Conservation (phyloP, 1,284 basidiomycete genomes). For the Sporisorium reilianum region DNA sequence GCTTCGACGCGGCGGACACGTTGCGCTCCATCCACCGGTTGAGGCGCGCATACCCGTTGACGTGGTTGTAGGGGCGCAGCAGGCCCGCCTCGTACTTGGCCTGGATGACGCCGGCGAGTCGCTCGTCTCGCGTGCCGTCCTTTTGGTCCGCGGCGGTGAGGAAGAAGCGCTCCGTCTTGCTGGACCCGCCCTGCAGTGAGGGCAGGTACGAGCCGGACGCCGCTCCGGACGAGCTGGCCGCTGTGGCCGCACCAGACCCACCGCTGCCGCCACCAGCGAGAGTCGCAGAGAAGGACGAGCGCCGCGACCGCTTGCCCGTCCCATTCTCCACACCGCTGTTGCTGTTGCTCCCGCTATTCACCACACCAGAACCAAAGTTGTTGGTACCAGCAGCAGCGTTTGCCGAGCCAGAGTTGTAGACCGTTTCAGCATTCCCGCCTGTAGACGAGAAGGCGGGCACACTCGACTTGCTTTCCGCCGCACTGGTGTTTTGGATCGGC, state of each 20-base stretch:
- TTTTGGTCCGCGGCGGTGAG: conserved; percentile 96
- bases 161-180: conserved; percentile 80
- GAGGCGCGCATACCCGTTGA: conserved; percentile 71
- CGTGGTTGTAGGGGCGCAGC: conserved; percentile 94
- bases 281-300: conserved; percentile 42
- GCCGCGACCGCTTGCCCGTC: conserved; percentile 30
- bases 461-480: background rate
- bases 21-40: conserved; percentile 89
- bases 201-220: conserved; percentile 38
- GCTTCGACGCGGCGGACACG: conserved; percentile 74
- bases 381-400: background rate
- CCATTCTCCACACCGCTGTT: conserved; percentile 7
- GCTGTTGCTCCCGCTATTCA: conserved; percentile 5
- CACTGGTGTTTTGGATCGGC: conserved; percentile 19
- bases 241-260: background rate
- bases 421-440: background rate
- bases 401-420: conserved; percentile 16
- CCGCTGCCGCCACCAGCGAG: background rate
- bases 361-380: background rate
- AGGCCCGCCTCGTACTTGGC: conserved; percentile 97
- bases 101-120: conserved; percentile 89
- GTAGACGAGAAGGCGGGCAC: conserved; percentile 4
- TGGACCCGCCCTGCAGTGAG: conserved; percentile 39
- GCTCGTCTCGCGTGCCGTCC: conserved; percentile 87
- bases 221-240: background rate